phyloP scores from a whole-genome alignment of 164 flowering plant genomes.

The Euptelea pleiosperma region DNA sequence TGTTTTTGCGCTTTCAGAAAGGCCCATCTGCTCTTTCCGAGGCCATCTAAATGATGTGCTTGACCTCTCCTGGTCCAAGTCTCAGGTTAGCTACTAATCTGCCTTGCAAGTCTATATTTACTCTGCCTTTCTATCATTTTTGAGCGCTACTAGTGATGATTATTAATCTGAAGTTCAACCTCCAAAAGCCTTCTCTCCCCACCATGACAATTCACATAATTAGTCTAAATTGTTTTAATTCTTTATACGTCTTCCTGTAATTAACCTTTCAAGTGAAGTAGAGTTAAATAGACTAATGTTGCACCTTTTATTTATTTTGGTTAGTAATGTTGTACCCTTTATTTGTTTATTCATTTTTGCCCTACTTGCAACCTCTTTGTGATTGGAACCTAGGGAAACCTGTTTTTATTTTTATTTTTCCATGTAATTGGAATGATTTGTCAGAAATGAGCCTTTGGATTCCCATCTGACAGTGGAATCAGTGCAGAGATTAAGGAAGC shows the following conservation, averaged over 20 bases:
- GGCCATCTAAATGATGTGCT: slow-evolving; percentile 94
- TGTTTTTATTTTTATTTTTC: too few relatives aligned
- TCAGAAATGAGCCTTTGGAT: too few relatives aligned
- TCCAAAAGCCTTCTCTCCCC: not conserved
- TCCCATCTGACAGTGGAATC: too few relatives aligned
- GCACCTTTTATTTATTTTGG: too few relatives aligned
- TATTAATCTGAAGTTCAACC: not conserved
- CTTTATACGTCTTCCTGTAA: slow-evolving; percentile 1
- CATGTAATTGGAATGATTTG: too few relatives aligned
- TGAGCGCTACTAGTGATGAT: not conserved
- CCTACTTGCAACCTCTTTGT: too few relatives aligned
- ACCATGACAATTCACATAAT: not conserved
- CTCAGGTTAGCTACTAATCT: slow-evolving; percentile 62
- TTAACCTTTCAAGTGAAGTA: slow-evolving; percentile 1
- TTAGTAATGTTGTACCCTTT: too few relatives aligned
- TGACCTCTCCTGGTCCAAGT: slow-evolving; percentile 96
- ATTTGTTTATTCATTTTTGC: too few relatives aligned
- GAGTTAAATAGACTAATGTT: too few relatives aligned
- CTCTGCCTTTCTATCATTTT: not conserved
- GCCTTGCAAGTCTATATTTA: not conserved
- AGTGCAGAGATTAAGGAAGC: too few relatives aligned
- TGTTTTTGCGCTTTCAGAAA: slow-evolving; percentile 81
- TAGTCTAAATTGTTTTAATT: not conserved
- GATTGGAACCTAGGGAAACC: too few relatives aligned
- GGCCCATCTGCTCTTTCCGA: slow-evolving; percentile 78